Base-by-base conservation (phyloP, 768 basidiomycete species). In the Crassisporium funariophilum region DNA sequence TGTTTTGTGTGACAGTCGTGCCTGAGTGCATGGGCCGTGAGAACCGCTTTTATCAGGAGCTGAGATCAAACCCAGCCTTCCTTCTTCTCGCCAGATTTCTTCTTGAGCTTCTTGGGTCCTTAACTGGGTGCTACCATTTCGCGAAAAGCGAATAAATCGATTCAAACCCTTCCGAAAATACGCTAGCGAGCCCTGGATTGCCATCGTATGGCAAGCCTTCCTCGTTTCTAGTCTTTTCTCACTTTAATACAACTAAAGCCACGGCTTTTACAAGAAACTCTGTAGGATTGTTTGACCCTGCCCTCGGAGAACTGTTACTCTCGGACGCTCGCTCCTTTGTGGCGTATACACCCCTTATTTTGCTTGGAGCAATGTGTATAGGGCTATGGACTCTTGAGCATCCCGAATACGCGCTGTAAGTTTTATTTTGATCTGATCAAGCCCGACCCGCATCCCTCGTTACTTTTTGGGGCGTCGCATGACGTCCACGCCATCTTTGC, bases 341-440 rank as follows among this genome's bases (percentile, higher is more conserved):
- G 49, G 53, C 53, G 48, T 50, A 40, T 36, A 23, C 34, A 31
- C 20, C 50, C 35, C 46, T 47, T 46, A 20, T 36, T 47, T 48
- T 31, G 25, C 21, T 19, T 35, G 37, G 27, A 44, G 50, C 56
- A 35, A 91, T 91, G 90, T 92, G 90, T 62, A 79, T 91, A 53
- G 86, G 75, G 25, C 76, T 89, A 58, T 91, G 85, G 82, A 78
- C 86, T 44, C 73, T 91, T 3, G 79, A 87, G 40, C 84, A 88
- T 59, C 81, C 83, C 20, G 81, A 84, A 36, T 92, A 90, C 60
- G 82, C 88, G 8, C 76, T 92, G 90, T 91, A 67, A 69, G 84
- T 74, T 21, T 23, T 44, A 41, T 41, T 22, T 19, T 16, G 34
- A 45, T 55, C 52, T 54, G 24, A 49, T 49, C 44, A 47, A 19